These are phyloP conservation scores for Epichloe sp. DNA, from an alignment of 2,329 filamentous ascomycete species.

Conservation along the genomic window DNA sequence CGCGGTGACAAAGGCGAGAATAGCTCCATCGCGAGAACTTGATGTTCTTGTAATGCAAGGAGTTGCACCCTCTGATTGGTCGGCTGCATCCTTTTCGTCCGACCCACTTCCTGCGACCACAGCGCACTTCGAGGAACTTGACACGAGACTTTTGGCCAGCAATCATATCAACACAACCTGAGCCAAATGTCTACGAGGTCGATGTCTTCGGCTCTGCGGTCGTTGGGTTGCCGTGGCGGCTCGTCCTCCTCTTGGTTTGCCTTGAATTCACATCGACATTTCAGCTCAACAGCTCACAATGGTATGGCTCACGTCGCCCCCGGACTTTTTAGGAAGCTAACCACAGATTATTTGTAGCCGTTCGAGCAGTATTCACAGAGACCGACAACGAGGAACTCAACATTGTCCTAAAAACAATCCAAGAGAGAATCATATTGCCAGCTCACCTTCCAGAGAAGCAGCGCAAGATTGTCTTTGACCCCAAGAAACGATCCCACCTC, in stretches of 20 bases:
- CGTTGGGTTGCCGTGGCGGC: conserved; percentile 8
- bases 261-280: conserved; percentile 10
- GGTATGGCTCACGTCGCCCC: conserved; percentile 12
- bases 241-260: background rate
- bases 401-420: conserved; percentile 35
- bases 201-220: conserved; percentile 15
- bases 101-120: conserved; percentile 9
- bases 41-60: background rate
- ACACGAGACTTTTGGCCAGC: conserved; percentile 8
- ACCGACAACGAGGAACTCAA: conserved; percentile 43
- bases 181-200: conserved; percentile 11
- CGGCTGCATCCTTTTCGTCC: conserved; percentile 18
- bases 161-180: background rate
- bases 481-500: conserved; percentile 33
- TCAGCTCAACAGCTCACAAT: conserved; percentile 17
- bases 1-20: background rate
- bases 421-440: conserved; percentile 48
- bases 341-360: conserved; percentile 12
- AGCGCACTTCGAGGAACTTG: background rate
- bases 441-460: conserved; percentile 40
- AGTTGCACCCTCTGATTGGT: conserved; percentile 23
- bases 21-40: background rate
- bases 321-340: conserved; percentile 3
- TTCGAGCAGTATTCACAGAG: conserved; percentile 32
- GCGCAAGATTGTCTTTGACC: conserved; percentile 37